phyloP scores from a whole-genome alignment of 768 basidiomycete genomes.

The Pulveroboletus sp. region DNA sequence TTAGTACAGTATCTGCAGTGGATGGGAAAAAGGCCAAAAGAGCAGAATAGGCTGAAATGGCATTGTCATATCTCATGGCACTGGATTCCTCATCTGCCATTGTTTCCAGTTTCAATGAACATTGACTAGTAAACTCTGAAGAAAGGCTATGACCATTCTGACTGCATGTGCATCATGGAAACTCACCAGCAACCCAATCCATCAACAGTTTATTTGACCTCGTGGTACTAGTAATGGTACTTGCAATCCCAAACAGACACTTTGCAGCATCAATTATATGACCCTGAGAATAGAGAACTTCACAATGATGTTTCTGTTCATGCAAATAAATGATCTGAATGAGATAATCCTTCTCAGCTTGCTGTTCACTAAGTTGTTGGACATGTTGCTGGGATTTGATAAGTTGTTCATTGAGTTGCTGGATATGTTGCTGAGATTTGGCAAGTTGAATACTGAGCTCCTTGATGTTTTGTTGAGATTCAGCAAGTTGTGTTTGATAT shows the following conservation, averaged over 20 bases:
- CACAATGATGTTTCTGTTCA: slow-evolving; percentile 4
- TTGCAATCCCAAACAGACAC: background rate
- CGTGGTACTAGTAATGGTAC: background rate
- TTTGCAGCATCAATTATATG: background rate
- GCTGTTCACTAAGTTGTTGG: background rate
- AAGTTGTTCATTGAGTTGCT: background rate
- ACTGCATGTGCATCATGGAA: rapidly evolving
- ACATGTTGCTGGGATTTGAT: background rate
- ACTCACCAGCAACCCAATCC: slow-evolving; percentile 9
- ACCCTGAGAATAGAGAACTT: background rate
- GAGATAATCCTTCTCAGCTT: background rate
- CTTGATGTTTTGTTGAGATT: background rate
- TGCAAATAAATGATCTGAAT: background rate
- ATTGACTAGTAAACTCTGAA: slow-evolving; percentile 5
- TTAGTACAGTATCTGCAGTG: background rate
- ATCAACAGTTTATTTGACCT: background rate
- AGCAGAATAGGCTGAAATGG: background rate
- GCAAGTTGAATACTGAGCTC: background rate
- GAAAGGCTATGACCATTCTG: background rate
- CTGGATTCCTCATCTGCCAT: background rate
- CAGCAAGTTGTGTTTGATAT: background rate
- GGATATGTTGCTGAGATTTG: background rate
- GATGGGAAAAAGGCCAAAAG: background rate
- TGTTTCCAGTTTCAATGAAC: background rate
- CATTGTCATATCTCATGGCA: background rate